Evolutionary conservation across 1,284 basidiomycete species (phyloP), one percentile per base, ranked within the genome.

Genomic region (Wallemia mellicola): DNA sequence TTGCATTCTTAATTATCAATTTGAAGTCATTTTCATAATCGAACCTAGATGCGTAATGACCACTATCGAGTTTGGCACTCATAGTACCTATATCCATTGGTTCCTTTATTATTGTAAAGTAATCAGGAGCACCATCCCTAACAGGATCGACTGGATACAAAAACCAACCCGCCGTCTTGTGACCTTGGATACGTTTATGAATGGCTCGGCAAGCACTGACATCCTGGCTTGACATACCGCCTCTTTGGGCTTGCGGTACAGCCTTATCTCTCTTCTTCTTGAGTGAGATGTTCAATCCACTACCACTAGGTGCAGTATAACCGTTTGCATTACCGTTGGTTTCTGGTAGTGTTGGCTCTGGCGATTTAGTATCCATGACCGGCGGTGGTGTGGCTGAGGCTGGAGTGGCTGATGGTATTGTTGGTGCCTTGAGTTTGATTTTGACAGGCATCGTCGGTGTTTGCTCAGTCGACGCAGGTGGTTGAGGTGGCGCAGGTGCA

Each of bases 21-120:
- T 77, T 79, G 68, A 98, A 84, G 69, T 99, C 92, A 65, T 85
- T 79, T 62, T 79, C 77, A 72, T 96, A 98, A 58, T 69, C 65
- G 59, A 67, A 64, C 14, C 9, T 48, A n/a, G 5, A 17, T 3
- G 38, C 38, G 38, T 48, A 48, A n/a, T 48, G 38, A 0, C 88
- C 88, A 61, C 77, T 79, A 65, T 87, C 81, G 25, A 98, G 73
- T 70, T 94, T 96, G 60, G 83, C 83, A 24, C 76, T 74, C 73
- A 94, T 85, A 0, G 88, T 91, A 58, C 80, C 81, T 15, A 98
- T 74, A 68, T 99, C 92, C 86, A 99, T 96, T 0, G 94, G 92
- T 17, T 82, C 75, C 68, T 85, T 84, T 71, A 99, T 84, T 61
- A 92, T 72, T 59, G 84, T 79, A 65, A 88, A 87, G 70, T 96